Evolutionary conservation across 129 eudicot species (phyloP).

Genomic region (Flaveria sonorensis): DNA sequence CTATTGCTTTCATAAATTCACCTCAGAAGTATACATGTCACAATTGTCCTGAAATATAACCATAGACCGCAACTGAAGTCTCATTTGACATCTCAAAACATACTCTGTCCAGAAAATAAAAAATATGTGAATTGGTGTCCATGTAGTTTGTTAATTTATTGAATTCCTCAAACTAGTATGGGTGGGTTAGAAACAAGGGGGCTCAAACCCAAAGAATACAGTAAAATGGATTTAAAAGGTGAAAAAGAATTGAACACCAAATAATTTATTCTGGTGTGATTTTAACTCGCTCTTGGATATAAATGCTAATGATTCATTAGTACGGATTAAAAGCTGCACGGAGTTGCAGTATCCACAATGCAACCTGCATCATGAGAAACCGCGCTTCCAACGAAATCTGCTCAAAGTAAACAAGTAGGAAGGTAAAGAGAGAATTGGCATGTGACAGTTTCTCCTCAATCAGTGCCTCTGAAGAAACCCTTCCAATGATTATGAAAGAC

Average conservation of each 20-base stretch:
- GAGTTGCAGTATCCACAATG: constrained; percentile 64
- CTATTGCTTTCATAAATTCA: background rate
- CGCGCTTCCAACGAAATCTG: constrained; percentile 59
- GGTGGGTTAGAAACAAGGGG: constrained; percentile 19
- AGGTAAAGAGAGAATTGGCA: constrained; percentile 51
- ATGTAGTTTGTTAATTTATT: constrained; percentile 4
- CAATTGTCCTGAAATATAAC: background rate
- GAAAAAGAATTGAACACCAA: background rate
- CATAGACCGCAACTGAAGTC: background rate
- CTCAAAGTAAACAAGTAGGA: constrained; percentile 60
- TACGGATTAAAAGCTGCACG: constrained; percentile 39
- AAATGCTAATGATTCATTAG: constrained; percentile 1
- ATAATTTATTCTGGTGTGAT: constrained; percentile 12
- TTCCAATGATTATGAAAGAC: constrained; percentile 77
- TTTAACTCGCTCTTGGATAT: background rate
- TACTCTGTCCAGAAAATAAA: background rate
- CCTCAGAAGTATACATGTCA: background rate
- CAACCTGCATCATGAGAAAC: constrained; percentile 63
- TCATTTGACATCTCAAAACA: background rate
- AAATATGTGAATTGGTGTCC: background rate
- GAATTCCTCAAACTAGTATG: constrained; percentile 13
- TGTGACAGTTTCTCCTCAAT: constrained; percentile 53
- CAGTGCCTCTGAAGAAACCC: constrained; percentile 86
- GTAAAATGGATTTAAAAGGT: too few relatives aligned
- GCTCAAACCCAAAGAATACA: constrained; percentile 32